Evolutionary conservation across 108 stramenopile species (phyloP).

Genomic region (Skeletonema tropicum): DNA sequence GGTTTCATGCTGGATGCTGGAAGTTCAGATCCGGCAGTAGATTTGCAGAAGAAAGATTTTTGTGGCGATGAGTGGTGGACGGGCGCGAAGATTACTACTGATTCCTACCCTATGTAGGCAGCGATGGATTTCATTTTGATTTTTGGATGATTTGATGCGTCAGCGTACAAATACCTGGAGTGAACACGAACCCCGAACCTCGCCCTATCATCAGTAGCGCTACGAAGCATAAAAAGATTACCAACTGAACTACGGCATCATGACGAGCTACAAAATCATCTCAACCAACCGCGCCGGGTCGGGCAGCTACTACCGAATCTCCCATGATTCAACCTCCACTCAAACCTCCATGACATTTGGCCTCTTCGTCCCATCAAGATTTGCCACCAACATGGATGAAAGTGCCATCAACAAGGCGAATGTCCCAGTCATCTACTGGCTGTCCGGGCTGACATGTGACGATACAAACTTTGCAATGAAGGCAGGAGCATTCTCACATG

Average conservation of each 20-base stretch:
- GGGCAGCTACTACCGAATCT: conserved; percentile 76
- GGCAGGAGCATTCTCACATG: conserved; percentile 83
- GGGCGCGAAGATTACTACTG: background rate
- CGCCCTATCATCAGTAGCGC: no score
- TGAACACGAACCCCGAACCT: no score
- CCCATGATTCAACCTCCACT: conserved; percentile 72
- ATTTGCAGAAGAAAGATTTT: no score
- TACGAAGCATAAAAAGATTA: no score
- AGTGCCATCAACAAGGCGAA: conserved; percentile 38
- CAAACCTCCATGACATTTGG: conserved; percentile 76
- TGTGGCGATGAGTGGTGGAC: no score
- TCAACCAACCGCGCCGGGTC: conserved; percentile 67
- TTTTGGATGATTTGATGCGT: no score
- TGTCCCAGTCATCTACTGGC: conserved; percentile 78
- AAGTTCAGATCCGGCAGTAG: background rate
- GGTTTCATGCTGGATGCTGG: no score
- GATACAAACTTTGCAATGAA: conserved; percentile 93
- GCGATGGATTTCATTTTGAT: no score
- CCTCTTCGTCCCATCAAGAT: conserved; percentile 62
- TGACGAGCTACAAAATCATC: conserved; percentile 44
- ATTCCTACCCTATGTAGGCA: no score
- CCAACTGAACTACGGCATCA: background rate
- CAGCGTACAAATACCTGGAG: no score
- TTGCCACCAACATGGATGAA: conserved; percentile 12
- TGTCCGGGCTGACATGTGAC: conserved; percentile 96